Percentiles rank a stretch among this genome's conserved stretches.
These are phyloP conservation scores for Ophiostoma pallidulum DNA, from an alignment of 2,329 filamentous ascomycete species.

Conservation along the genomic window DNA sequence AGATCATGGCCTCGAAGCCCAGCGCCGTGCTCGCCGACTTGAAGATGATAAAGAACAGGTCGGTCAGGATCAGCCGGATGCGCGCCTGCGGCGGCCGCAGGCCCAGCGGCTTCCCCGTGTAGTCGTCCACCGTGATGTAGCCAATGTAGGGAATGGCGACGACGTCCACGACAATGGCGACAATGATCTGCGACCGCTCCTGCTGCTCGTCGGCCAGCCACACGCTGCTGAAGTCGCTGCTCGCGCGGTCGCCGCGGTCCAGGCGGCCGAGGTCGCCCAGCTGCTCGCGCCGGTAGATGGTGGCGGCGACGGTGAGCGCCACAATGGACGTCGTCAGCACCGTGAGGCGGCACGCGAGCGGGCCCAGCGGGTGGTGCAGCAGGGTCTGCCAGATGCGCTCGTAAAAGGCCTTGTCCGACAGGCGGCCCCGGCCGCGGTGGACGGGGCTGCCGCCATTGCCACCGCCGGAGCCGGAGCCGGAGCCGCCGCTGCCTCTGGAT, in stretches of 20 bases:
- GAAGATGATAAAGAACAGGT: constrained; percentile 95
- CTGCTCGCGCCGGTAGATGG: constrained; percentile 57
- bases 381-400: constrained; percentile 59
- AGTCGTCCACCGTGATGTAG: constrained; percentile 95
- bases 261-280: constrained; percentile 12
- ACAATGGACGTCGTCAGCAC: constrained; percentile 76
- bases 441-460: constrained; percentile 27
- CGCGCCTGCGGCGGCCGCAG: constrained; percentile 77
- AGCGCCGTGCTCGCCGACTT: constrained; percentile 87
- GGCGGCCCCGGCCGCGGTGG: constrained; percentile 8
- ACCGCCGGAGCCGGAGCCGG: too few relatives aligned
- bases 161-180: constrained; percentile 82
- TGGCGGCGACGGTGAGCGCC: constrained; percentile 67
- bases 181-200: constrained; percentile 68
- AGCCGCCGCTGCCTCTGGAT: constrained; percentile 12
- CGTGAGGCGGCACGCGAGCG: constrained; percentile 69
- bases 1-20: constrained; percentile 30
- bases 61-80: constrained; percentile 78
- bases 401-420: constrained; percentile 22
- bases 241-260: constrained; percentile 22
- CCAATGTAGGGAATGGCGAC: constrained; percentile 82
- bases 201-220: constrained; percentile 11
- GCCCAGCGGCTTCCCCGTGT: constrained; percentile 85
- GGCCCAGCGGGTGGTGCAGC: constrained; percentile 75
- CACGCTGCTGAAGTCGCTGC: constrained; percentile 20